phyloP scores from a whole-genome alignment of 2,329 filamentous ascomycete species.

The Colletotrichum sp. region DNA sequence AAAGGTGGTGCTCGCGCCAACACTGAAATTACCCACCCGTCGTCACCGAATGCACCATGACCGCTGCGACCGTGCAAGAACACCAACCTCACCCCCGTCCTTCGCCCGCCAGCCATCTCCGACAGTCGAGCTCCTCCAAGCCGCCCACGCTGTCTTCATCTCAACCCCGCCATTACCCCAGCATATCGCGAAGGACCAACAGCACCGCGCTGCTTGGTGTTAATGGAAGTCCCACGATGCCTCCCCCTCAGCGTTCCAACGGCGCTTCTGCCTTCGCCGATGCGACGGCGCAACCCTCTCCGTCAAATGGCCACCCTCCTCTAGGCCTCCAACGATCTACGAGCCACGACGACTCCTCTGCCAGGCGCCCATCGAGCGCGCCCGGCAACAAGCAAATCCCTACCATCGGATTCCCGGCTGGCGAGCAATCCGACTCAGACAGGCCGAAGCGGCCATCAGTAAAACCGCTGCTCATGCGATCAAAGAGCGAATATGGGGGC shows the following conservation, averaged over 20 bases:
- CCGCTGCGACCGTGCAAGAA: slow-evolving; percentile 14
- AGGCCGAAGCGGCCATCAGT: slow-evolving; percentile 38
- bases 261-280: slow-evolving; percentile 14
- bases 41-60: slow-evolving; percentile 13
- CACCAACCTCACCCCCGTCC: background rate
- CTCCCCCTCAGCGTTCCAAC: slow-evolving; percentile 5
- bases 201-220: slow-evolving; percentile 21
- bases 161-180: slow-evolving; percentile 16
- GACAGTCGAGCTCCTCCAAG: slow-evolving; percentile 17
- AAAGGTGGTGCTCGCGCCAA: slow-evolving; percentile 9
- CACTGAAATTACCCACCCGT: background rate
- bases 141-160: slow-evolving; percentile 5
- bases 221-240: slow-evolving; percentile 20
- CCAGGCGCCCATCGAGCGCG: slow-evolving; percentile 50
- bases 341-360: slow-evolving; percentile 22
- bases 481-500: slow-evolving; percentile 60
- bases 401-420: slow-evolving; percentile 7
- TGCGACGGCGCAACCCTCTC: slow-evolving; percentile 11
- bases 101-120: slow-evolving; percentile 12
- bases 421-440: slow-evolving; percentile 35
- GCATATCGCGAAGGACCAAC: slow-evolving; percentile 17
- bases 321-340: slow-evolving; percentile 20
- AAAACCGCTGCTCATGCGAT: slow-evolving; percentile 59
- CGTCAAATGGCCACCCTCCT: background rate
- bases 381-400: slow-evolving; percentile 41